These are phyloP conservation scores for Geosmithia flava DNA, from an alignment of 2,329 filamentous ascomycete species.

Conservation along the genomic window DNA sequence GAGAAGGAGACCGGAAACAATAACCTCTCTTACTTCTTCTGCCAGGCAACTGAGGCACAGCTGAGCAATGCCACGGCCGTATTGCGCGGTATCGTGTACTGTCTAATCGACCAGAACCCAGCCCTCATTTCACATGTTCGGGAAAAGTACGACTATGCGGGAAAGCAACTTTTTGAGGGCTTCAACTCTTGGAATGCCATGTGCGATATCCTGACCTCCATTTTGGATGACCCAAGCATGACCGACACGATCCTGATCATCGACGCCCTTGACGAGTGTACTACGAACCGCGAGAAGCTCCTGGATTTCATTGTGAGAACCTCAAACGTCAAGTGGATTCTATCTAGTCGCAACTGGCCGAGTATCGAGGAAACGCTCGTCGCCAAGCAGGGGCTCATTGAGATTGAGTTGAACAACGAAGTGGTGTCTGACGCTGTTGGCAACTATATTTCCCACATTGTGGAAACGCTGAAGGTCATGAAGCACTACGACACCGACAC, in stretches of 20 bases:
- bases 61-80: constrained; percentile 26
- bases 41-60: constrained; percentile 20
- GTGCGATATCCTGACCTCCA: constrained; percentile 20
- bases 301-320: constrained; percentile 18
- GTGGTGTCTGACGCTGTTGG: constrained; percentile 18
- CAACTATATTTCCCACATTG: constrained; percentile 19
- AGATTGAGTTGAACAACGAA: constrained; percentile 21
- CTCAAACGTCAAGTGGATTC: constrained; percentile 24
- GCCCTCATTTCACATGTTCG: constrained; percentile 20
- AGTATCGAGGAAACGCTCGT: constrained; percentile 20
- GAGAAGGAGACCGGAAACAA: not conserved
- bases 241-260: constrained; percentile 21
- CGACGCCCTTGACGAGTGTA: constrained; percentile 35
- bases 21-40: constrained; percentile 21
- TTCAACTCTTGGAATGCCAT: constrained; percentile 22
- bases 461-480: constrained; percentile 9
- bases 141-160: constrained; percentile 16
- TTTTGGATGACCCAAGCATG: constrained; percentile 21
- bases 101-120: constrained; percentile 20
- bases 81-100: constrained; percentile 25
- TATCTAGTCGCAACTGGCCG: constrained; percentile 28
- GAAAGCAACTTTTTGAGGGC: constrained; percentile 23
- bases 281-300: constrained; percentile 12
- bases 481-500: constrained; percentile 1
- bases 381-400: constrained; percentile 6